Percentiles rank a stretch among this genome's conserved stretches.
Evolutionary conservation across 352 stramenopile genomes (phyloP).

Genomic region (Pythium biforme): DNA sequence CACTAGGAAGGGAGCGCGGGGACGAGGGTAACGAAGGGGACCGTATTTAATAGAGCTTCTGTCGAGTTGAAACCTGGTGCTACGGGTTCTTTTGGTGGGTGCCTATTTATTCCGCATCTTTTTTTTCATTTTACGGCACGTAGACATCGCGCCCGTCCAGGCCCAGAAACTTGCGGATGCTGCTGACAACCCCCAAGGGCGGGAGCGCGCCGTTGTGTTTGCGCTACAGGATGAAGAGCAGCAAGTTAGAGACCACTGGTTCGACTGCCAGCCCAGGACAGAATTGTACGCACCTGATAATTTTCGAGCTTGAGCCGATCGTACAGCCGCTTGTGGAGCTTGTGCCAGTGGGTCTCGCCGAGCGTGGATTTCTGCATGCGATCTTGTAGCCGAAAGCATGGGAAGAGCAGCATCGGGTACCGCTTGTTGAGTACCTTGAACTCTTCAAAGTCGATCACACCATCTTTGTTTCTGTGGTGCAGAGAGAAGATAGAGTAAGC

Average conservation of each 20-base stretch:
- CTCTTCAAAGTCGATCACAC: slow-evolving; percentile 91
- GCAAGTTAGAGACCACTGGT: background rate
- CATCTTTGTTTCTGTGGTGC: slow-evolving; percentile 77
- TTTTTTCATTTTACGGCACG: slow-evolving; percentile 35
- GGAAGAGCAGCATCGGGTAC: slow-evolving; percentile 92
- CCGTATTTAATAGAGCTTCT: slow-evolving; percentile 9
- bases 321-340: slow-evolving; percentile 72
- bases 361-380: slow-evolving; percentile 89
- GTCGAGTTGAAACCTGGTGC: background rate
- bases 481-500: background rate
- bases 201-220: slow-evolving; percentile 70
- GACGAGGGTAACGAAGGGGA: background rate
- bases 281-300: slow-evolving; percentile 31
- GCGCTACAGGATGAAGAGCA: slow-evolving; percentile 28
- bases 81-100: too few species aligned
- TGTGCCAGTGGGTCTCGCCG: slow-evolving; percentile 78
- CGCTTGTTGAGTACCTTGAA: slow-evolving; percentile 91
- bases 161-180: slow-evolving; percentile 70
- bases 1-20: background rate
- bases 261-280: background rate
- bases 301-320: slow-evolving; percentile 69
- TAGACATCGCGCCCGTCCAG: slow-evolving; percentile 61
- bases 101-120: background rate
- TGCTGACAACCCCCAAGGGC: slow-evolving; percentile 47
- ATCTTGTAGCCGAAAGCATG: slow-evolving; percentile 92